phyloP scores from a whole-genome alignment of 1,284 basidiomycete species.

The Blastosporella zonata region DNA sequence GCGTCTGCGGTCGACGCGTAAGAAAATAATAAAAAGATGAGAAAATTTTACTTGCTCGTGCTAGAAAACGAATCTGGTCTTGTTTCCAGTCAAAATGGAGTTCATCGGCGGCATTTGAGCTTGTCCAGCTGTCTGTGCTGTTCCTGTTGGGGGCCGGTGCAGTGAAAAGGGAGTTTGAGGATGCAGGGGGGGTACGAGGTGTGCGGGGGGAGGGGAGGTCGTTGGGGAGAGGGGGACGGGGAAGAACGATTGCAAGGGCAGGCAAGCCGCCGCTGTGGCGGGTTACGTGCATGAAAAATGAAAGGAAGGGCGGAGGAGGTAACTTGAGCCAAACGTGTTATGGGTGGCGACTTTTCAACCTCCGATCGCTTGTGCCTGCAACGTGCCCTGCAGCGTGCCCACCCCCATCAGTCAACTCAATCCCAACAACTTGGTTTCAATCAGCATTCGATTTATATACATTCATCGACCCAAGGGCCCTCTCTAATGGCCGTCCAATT shows the following conservation, averaged over 20 bases:
- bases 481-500: conserved; percentile 53
- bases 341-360: conserved; percentile 18
- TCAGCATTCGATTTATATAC: conserved; percentile 23
- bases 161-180: conserved; percentile 47
- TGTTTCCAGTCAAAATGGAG: conserved; percentile 69
- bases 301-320: conserved; percentile 17
- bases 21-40: conserved; percentile 10
- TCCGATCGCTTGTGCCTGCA: conserved; percentile 25
- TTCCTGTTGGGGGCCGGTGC: conserved; percentile 56
- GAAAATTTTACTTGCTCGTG: conserved; percentile 48
- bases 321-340: conserved; percentile 10
- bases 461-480: no score
- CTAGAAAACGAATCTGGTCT: conserved; percentile 64
- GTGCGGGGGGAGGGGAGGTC: conserved; percentile 49
- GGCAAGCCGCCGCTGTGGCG: conserved; percentile 35
- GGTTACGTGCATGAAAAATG: conserved; percentile 23
- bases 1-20: conserved; percentile 46
- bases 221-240: conserved; percentile 46
- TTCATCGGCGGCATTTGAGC: conserved; percentile 68
- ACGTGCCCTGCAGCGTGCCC: conserved; percentile 35
- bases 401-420: conserved; percentile 8
- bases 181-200: conserved; percentile 37
- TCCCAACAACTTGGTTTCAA: background rate
- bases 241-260: conserved; percentile 51
- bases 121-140: conserved; percentile 80